phyloP scores from a whole-genome alignment of 2,329 filamentous ascomycete genomes.

The Aspergillus uvarum region DNA sequence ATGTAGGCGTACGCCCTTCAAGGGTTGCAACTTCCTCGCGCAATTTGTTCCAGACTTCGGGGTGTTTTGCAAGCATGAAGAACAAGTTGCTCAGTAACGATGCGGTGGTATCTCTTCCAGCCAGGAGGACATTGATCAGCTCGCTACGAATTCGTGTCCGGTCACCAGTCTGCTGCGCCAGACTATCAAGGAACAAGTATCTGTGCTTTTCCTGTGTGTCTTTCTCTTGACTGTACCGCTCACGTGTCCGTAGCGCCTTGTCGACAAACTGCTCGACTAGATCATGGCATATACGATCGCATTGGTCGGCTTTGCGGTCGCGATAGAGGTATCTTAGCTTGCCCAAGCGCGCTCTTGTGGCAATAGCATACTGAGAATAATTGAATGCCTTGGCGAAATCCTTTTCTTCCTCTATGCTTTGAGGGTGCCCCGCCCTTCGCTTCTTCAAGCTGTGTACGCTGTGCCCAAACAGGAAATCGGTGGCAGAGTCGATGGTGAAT shows the following conservation, averaged over 20 bases:
- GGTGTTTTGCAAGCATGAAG: conserved; percentile 46
- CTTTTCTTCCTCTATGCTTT: conserved; percentile 6
- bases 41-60: conserved; percentile 37
- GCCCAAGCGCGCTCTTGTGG: conserved; percentile 16
- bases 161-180: conserved; percentile 46
- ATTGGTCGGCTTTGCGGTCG: conserved; percentile 26
- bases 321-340: conserved; percentile 15
- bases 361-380: conserved; percentile 25
- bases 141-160: conserved; percentile 45
- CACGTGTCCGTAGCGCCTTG: conserved; percentile 32
- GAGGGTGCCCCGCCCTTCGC: conserved; percentile 19
- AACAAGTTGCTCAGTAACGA: conserved; percentile 45
- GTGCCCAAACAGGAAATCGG: conserved; percentile 76
- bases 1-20: conserved; percentile 22
- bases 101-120: conserved; percentile 55
- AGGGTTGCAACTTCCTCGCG: conserved; percentile 29
- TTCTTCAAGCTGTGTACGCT: conserved; percentile 53
- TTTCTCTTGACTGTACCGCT: conserved; percentile 19
- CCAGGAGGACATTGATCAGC: conserved; percentile 51
- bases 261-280: conserved; percentile 38
- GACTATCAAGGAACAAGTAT: conserved; percentile 50
- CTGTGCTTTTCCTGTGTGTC: conserved; percentile 16
- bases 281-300: conserved; percentile 39
- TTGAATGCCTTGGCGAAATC: conserved; percentile 31
- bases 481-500: conserved; percentile 73